These are phyloP conservation scores for Leccinum truebloodii DNA, from an alignment of 768 basidiomycete species.

Conservation along the genomic window DNA sequence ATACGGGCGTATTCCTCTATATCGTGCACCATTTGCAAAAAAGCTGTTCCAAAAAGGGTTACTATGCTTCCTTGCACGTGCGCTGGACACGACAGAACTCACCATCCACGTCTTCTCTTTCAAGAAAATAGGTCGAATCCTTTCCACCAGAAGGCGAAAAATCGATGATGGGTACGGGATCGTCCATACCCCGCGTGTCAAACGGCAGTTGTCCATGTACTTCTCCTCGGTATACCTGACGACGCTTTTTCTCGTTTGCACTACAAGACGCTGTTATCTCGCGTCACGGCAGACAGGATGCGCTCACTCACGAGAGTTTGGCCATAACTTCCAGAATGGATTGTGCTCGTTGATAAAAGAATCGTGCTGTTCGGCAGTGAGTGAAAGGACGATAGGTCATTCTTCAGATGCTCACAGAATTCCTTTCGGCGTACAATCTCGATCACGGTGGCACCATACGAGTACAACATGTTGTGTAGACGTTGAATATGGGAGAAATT, in stretches of 20 bases:
- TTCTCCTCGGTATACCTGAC: conserved; percentile 84
- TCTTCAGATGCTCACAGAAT: conserved; percentile 57
- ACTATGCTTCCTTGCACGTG: neutral
- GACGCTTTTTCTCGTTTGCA: conserved; percentile 75
- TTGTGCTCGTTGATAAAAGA: conserved; percentile 80
- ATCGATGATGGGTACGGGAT: conserved; percentile 75
- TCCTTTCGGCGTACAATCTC: conserved; percentile 92
- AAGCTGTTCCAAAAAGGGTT: conserved; percentile 40
- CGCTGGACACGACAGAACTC: conserved; percentile 42
- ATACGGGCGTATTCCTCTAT: conserved; percentile 57
- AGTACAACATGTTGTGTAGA: conserved; percentile 86
- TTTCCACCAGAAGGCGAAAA: conserved; percentile 69
- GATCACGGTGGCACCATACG: conserved; percentile 87
- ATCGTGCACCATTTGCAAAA: conserved; percentile 64
- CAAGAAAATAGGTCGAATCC: conserved; percentile 66
- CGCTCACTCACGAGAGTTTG: conserved; percentile 71
- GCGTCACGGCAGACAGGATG: neutral
- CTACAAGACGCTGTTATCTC: conserved; percentile 37
- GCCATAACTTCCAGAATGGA: conserved; percentile 85
- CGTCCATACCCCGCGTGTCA: conserved; percentile 78
- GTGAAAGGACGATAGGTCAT: neutral
- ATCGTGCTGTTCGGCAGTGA: conserved; percentile 50
- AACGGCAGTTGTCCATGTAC: conserved; percentile 87
- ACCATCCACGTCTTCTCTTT: conserved; percentile 74
- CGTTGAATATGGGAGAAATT: conserved; percentile 91